Evolutionary conservation across 352 stramenopile genomes (phyloP), one percentile per base, ranked within the genome.

Genomic region (Globisporangium recalcitrans): DNA sequence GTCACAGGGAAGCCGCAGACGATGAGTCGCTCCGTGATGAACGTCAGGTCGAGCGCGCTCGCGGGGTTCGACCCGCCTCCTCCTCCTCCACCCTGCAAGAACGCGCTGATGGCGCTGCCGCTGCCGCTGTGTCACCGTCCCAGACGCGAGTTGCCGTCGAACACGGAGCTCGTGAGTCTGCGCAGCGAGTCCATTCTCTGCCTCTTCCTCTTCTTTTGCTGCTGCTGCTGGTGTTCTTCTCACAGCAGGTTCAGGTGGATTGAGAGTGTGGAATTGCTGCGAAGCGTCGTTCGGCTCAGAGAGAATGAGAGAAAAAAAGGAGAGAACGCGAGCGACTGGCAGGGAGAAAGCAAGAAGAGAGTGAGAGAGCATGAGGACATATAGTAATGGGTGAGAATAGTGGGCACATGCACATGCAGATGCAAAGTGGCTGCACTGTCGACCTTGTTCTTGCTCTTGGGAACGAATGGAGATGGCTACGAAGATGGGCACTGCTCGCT

Each of bases 161-260:
- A 82, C 52, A 91, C 73, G 55, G 77, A 90, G 69, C 76, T 91
- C 48, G 82, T 90, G 40, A 91, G 77, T 7, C 80, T 75, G 3
- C 82, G 78, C n/a, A 91, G 65, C 10, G 82, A 90, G 47, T 91
- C 82, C 82, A 91, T 91, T 29, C 22, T 31, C 3, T 11, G 31
- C 29, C 38, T n/a, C 21, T 6, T 32, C 2, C 27, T 46, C 26
- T n/a, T n/a, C n/a, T n/a, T n/a, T n/a, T n/a, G n/a, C n/a, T n/a
- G n/a, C n/a, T n/a, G n/a, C n/a, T n/a, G n/a, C n/a, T n/a, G n/a
- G n/a, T n/a, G n/a, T 34, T 55, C 14, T 24, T 55, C 4, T 55
- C 16, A 14, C 24, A 34, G 24, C 36, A 42, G 36, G 13, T 42
- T 42, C 36, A 42, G 36, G 19, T n/a, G 36, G n/a, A 4, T 42